Evolutionary conservation across 176 grass and related monocot genomes (phyloP).

Genomic region (Zizania latifolia): DNA sequence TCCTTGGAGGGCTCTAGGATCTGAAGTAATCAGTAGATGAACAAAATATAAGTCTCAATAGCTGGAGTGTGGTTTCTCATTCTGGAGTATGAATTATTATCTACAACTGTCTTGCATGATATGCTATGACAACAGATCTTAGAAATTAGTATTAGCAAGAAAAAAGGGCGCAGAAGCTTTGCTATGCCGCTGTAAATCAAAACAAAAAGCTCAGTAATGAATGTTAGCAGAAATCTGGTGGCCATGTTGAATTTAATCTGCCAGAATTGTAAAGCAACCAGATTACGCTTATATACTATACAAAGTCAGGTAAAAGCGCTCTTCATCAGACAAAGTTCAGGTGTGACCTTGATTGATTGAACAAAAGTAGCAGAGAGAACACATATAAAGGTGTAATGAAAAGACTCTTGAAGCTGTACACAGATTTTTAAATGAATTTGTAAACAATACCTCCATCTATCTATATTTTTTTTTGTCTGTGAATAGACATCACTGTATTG

Average conservation of each 20-base stretch:
- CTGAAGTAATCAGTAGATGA: conserved; percentile 31
- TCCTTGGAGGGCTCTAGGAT: conserved; percentile 92
- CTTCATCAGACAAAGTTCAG: background rate
- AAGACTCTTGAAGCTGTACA: background rate
- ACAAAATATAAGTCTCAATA: background rate
- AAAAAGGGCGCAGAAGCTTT: background rate
- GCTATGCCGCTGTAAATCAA: background rate
- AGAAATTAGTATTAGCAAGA: background rate
- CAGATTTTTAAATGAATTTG: background rate
- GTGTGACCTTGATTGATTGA: background rate
- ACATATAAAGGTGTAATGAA: background rate
- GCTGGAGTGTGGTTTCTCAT: background rate
- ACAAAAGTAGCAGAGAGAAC: background rate
- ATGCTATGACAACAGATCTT: background rate
- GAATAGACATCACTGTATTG: background rate
- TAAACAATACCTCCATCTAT: background rate
- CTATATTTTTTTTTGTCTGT: background rate
- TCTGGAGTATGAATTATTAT: background rate
- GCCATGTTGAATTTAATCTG: background rate
- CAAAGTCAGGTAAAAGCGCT: background rate
- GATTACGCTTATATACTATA: background rate
- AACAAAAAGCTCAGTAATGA: background rate
- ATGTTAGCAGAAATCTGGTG: background rate
- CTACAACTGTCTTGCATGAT: background rate
- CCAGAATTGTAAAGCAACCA: too few relatives aligned